Conservation (phyloP, 192 early-diverging fungal genomes). For the Backusella tuberculispora region DNA sequence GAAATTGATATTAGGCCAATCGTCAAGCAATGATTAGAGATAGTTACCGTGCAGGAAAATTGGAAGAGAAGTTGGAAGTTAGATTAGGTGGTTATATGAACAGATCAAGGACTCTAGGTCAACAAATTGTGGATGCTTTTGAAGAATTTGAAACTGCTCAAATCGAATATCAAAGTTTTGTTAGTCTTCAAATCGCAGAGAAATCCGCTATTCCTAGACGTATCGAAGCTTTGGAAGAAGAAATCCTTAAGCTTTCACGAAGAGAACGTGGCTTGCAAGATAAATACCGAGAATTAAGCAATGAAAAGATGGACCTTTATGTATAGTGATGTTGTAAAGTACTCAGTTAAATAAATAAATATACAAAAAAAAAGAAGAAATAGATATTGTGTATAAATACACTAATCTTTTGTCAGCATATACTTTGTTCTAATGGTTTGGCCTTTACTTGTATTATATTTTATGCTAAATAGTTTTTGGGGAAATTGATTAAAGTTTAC, state of each 20-base stretch:
- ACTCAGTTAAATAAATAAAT: neutral
- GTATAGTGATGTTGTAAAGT: neutral
- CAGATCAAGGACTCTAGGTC: conserved; percentile 64
- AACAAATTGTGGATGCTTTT: conserved; percentile 60
- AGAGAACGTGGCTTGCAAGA: conserved; percentile 68
- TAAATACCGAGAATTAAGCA: conserved; percentile 62
- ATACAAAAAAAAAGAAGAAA: neutral
- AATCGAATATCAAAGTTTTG: conserved; percentile 66
- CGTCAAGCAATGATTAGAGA: conserved; percentile 75
- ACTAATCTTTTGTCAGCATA: neutral
- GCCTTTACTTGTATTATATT: too few species aligned
- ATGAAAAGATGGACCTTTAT: conserved; percentile 45
- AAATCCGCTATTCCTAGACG: conserved; percentile 62
- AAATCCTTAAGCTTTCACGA: conserved; percentile 51
- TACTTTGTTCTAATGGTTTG: neutral
- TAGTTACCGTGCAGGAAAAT: conserved; percentile 75
- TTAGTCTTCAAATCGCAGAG: conserved; percentile 59
- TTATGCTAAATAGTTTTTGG: too few species aligned
- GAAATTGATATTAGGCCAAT: conserved; percentile 44
- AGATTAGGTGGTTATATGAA: conserved; percentile 84
- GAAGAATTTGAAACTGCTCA: conserved; percentile 61
- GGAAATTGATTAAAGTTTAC: too few species aligned
- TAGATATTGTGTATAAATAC: neutral
- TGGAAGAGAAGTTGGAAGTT: conserved; percentile 83
- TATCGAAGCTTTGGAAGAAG: conserved; percentile 57